These are phyloP conservation scores for Pistacia integerrima DNA, from an alignment of 345 rosid species.

Conservation along the genomic window DNA sequence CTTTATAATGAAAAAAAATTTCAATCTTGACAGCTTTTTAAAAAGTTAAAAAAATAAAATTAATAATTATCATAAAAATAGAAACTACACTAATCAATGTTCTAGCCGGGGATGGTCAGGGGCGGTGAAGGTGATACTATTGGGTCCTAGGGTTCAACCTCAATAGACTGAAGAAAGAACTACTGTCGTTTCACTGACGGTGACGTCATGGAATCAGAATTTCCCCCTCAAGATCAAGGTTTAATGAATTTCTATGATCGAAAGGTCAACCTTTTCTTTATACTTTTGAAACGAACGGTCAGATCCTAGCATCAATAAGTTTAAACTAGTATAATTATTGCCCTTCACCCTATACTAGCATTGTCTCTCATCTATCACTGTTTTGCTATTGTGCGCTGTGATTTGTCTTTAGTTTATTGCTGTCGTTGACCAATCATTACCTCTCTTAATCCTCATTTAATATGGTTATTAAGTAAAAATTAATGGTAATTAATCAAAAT, in stretches of 20 bases:
- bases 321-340: neutral
- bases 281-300: constrained; percentile 6
- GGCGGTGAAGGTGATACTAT: too few species aligned
- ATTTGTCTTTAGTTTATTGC: neutral
- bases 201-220: constrained; percentile 29
- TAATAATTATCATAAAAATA: too few species aligned
- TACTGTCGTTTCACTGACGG: neutral
- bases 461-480: too few species aligned
- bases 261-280: neutral
- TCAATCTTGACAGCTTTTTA: too few species aligned
- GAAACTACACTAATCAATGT: too few species aligned
- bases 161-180: too few species aligned
- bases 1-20: neutral
- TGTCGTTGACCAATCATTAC: neutral
- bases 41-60: too few species aligned
- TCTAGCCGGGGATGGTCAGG: too few species aligned
- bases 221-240: constrained; percentile 4
- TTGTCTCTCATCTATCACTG: constrained; percentile 1
- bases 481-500: too few species aligned
- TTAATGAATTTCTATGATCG: neutral
- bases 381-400: constrained; percentile 24
- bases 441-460: neutral
- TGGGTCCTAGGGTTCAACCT: too few species aligned
- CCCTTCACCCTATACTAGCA: neutral
- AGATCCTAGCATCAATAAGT: neutral